Percentiles rank a stretch among this genome's conserved stretches.
phyloP scores from a whole-genome alignment of 768 basidiomycete species.

The Russula sp. region DNA sequence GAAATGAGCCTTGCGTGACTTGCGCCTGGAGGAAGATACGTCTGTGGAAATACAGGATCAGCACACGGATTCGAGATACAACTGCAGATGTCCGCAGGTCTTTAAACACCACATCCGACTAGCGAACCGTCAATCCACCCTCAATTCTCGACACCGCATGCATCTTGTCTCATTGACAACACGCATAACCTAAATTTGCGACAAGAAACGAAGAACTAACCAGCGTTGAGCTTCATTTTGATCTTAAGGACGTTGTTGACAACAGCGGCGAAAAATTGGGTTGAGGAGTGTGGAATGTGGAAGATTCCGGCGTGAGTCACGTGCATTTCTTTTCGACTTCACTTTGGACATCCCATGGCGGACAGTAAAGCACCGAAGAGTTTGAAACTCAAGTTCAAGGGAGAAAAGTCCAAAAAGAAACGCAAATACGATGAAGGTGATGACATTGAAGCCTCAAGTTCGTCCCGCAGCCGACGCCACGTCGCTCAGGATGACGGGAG shows the following conservation, averaged over 20 bases:
- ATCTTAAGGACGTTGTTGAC: constrained; percentile 52
- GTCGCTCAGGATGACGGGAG: constrained; percentile 59
- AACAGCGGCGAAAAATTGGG: constrained; percentile 41
- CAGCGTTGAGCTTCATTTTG: constrained; percentile 84
- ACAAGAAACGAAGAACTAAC: constrained; percentile 49
- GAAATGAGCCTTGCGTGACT: constrained; percentile 98
- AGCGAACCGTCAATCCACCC: constrained; percentile 53
- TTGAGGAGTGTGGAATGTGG: constrained; percentile 10
- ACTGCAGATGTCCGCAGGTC: constrained; percentile 15
- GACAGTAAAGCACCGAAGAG: constrained; percentile 20
- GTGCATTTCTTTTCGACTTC: neutral
- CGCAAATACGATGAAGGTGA: constrained; percentile 58
- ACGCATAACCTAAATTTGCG: constrained; percentile 29
- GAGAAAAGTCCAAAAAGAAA: constrained; percentile 82
- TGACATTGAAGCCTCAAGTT: constrained; percentile 45
- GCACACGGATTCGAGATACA: constrained; percentile 36
- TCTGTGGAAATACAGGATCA: constrained; percentile 46
- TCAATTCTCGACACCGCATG: constrained; percentile 35
- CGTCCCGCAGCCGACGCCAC: constrained; percentile 46
- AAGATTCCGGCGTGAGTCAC: constrained; percentile 26
- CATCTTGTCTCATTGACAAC: constrained; percentile 31
- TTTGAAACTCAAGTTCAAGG: constrained; percentile 79
- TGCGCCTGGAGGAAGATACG: constrained; percentile 91
- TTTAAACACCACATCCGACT: constrained; percentile 9
- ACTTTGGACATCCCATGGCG: constrained; percentile 32